Evolutionary conservation across 2,329 filamentous ascomycete species (phyloP).

Genomic region (Pezicula radicicola): DNA sequence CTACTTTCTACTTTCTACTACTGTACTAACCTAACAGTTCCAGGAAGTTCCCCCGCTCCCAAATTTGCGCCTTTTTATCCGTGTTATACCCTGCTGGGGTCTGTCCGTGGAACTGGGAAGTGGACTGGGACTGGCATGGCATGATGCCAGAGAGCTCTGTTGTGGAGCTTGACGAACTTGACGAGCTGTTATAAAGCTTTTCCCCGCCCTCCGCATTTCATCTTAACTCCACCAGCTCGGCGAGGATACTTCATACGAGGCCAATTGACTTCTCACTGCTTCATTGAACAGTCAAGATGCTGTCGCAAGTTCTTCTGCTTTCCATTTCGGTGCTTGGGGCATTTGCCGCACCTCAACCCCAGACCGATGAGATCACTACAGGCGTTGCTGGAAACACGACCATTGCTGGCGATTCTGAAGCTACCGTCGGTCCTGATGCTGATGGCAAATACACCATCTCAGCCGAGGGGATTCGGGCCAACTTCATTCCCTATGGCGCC

Average conservation of each 20-base stretch:
- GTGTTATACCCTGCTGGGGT: background rate
- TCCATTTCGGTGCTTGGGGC: constrained; percentile 9
- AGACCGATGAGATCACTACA: constrained; percentile 10
- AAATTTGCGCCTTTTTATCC: too few species aligned
- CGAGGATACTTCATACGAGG: background rate
- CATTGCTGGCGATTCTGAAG: constrained; percentile 14
- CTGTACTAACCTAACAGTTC: too few species aligned
- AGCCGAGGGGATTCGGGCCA: constrained; percentile 62
- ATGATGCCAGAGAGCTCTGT: too few species aligned
- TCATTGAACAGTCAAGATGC: constrained; percentile 13
- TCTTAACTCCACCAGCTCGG: background rate
- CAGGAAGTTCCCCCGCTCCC: too few species aligned
- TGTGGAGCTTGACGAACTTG: background rate
- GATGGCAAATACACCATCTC: constrained; percentile 71
- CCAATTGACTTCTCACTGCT: constrained; percentile 2
- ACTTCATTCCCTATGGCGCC: constrained; percentile 73
- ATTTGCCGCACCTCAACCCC: constrained; percentile 15
- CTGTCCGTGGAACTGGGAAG: background rate
- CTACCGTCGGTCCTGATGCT: constrained; percentile 41
- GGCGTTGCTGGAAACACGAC: constrained; percentile 23
- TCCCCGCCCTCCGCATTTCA: constrained; percentile 6
- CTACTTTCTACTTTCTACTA: too few species aligned
- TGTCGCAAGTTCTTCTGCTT: constrained; percentile 7
- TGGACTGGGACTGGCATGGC: background rate
- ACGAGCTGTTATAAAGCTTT: constrained; percentile 14